Base-by-base conservation (phyloP, 2,329 filamentous ascomycete species). In the Hypoxylon sp. region DNA sequence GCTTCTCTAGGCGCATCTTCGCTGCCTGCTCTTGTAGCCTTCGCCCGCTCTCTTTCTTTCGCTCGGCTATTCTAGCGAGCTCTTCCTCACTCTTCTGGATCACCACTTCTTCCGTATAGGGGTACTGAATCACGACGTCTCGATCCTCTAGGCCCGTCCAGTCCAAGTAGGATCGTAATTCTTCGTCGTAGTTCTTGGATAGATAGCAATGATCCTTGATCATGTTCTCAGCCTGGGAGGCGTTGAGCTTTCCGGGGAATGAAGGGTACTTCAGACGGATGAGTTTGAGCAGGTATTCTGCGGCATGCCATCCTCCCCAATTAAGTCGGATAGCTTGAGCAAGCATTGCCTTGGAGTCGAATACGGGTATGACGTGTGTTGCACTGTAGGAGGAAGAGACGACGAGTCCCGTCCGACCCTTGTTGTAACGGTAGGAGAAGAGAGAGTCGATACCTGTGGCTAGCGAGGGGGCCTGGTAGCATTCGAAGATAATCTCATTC, bases 401-500 rank as follows among this genome's bases (percentile, higher is more conserved):
- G 36, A 99, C 91, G 20, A 99, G 83, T 5, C 96, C 96, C 24
- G 92, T 95, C 52, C 85, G 89, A 67, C 96, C 96, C 65, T 91
- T 88, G 77, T 99, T 99, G 81, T 97, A 92, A 66, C 90, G 86
- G 81, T 97, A 99, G 18, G 95, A 96, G 81, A 99, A 99, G 30
- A 99, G 87, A 9, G 94, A 96, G 78, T 99, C 96, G 80, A 99
- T 94, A 53, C 96, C 96, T 79, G 96, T 97, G 16, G 94, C 92
- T 24, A 97, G 85, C 1, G 93, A 95, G 0, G 96, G 95, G 9
- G 92, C 94, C 64, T 89, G 88, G 78, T 99, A 99, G 79, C 93
- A 96, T 79, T 99, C 96, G 77, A 98, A 99, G 9, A 99, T 83
- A 58, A 98, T 95, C 76, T 99, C 96, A 44, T 92, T 97, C 95